Evolutionary conservation across 768 basidiomycete genomes (phyloP).

Genomic region (Boletus insuetus): DNA sequence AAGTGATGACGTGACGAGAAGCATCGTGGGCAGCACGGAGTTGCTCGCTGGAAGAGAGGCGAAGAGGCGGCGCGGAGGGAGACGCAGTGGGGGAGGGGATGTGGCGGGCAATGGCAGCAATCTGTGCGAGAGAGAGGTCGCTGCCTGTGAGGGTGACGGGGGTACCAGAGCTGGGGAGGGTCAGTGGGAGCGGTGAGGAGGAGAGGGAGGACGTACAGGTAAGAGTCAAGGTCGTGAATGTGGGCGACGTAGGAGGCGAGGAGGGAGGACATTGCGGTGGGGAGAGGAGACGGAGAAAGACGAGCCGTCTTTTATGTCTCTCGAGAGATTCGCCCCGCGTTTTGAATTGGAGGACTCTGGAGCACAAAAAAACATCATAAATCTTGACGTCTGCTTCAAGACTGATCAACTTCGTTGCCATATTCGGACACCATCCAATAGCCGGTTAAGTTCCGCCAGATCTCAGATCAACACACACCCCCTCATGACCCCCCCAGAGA

Average conservation of each 20-base stretch:
- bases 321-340: slow-evolving; percentile 21
- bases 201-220: slow-evolving; percentile 48
- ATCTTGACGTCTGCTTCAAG: slow-evolving; percentile 15
- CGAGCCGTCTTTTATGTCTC: slow-evolving; percentile 6
- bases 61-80: slow-evolving; percentile 18
- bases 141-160: slow-evolving; percentile 67
- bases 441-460: slow-evolving; percentile 5
- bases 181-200: background rate
- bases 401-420: slow-evolving; percentile 5
- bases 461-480: slow-evolving; percentile 15
- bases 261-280: slow-evolving; percentile 30
- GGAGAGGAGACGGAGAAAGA: background rate
- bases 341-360: background rate
- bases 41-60: slow-evolving; percentile 17
- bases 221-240: slow-evolving; percentile 57
- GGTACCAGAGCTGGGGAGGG: slow-evolving; percentile 50
- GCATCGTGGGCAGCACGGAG: slow-evolving; percentile 55
- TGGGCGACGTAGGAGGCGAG: slow-evolving; percentile 58
- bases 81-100: slow-evolving; percentile 41
- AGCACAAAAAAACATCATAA: slow-evolving; percentile 7
- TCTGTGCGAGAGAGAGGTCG: slow-evolving; percentile 69
- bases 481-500: slow-evolving; percentile 1
- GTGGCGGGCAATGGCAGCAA: slow-evolving; percentile 73
- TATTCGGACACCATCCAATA: no score
- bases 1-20: slow-evolving; percentile 60